Evolutionary conservation across 768 basidiomycete species (phyloP), one percentile per base, ranked within the genome.

Genomic region (Hebeloma cylindrosporum): DNA sequence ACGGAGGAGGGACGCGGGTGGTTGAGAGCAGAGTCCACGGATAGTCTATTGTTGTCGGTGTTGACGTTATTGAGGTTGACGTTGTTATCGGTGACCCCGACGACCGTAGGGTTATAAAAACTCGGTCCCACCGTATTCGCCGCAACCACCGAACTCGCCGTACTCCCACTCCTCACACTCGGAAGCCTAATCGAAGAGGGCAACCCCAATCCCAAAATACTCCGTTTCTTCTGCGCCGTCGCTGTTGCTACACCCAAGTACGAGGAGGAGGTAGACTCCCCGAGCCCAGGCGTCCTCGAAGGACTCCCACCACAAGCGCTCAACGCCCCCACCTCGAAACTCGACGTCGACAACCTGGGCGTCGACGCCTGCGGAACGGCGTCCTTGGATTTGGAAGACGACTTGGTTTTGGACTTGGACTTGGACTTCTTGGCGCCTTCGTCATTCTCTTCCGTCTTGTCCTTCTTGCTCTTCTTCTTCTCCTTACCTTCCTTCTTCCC

Each of bases 281-380:
- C 8, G 11, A 20, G 7, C 20, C n/a, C 18, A 17, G 45, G 21
- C 6, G 37, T 31, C 42, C 31, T 16, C 25, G 32, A 5, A 52
- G 54, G 16, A 27, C 45, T 48, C 2, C 47, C 52, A 18, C 67
- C 66, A 28, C 64, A 67, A 7, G 68, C 63, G 40, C 66, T 74
- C 51, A 78, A 69, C 3, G 70, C 65, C n/a, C 85, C 85, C 0
- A 77, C 75, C 58, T 88, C 86, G 53, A 87, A 88, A 54, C 78
- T 81, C 60, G 80, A 80, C 2, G 76, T 71, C 2, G 83, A 84
- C 49, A 69, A 63, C 16, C 79, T 74, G 6, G 68, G 57, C 6
- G 66, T 68, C 61, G 62, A 66, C 6, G 61, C 56, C 45, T 66
- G 61, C 18, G 20, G 27, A 14, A 27, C 28, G 14, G 20, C 37